Evolutionary conservation across 495 filamentous ascomycete species (phyloP), one percentile per base, ranked within the genome.

Genomic region (Penicillium ochrochloron): DNA sequence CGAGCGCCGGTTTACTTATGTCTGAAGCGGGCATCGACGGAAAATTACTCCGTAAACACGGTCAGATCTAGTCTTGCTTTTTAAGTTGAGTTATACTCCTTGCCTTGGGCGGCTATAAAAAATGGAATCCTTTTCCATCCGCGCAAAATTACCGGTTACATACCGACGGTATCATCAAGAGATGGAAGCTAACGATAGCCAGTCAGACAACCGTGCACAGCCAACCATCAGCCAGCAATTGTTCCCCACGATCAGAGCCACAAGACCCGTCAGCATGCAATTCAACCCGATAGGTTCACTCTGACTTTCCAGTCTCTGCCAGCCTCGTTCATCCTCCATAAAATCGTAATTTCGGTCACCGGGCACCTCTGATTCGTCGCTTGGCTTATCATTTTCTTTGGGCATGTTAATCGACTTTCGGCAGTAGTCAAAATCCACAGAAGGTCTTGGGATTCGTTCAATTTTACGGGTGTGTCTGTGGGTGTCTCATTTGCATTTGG

Each of bases 321-420:
- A 56, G 23, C 34, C 34, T 33, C 37, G 21, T 14, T 1, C 19
- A 31, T 9, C 6, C 15, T 29, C 34, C 34, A 42, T 4, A 42
- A 27, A 11, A 23, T 29, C 14, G 25, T 27, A 35, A 14, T 55
- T 37, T 39, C 50, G 39, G 50, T 14, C 29, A 37, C 8, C 6
- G 5, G 12, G 11, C 3, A 14, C 17, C 41, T 21, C 51, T 50
- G 19, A 67, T 67, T 67, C 57, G 65, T 52, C 39, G 57, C 42
- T 54, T 64, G 51, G 61, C 63, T 65, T 65, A 61, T 65, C 61
- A 27, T 50, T 63, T 46, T 39, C n/a, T n/a, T 27, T 27, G 25
- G 25, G 51, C 37, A 29, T 23, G 48, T 66, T 48, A 55, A 59
- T 53, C 42, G 21, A 59, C 25, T 64, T 67, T 55, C 57, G 60